phyloP scores from a whole-genome alignment of 148 eudicot species.

The Limonium bicolor region DNA sequence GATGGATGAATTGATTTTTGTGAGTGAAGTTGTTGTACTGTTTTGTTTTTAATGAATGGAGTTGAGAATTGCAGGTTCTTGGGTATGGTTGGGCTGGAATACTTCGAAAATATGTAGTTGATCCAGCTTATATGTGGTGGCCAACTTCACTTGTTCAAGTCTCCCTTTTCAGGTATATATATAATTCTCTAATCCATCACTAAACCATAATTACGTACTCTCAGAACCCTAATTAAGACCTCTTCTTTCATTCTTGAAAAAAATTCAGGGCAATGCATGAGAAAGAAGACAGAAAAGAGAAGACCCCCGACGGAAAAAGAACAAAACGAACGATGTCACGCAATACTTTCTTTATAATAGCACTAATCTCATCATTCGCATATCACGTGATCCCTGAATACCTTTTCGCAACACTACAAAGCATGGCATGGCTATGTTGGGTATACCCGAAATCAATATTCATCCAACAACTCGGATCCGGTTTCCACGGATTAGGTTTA shows the following conservation, averaged over 20 bases:
- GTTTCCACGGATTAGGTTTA: constrained; percentile 30
- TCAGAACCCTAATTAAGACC: background rate
- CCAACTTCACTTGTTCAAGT: constrained; percentile 58
- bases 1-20: background rate
- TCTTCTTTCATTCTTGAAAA: background rate
- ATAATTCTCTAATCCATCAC: background rate
- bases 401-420: constrained; percentile 21
- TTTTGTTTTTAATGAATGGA: background rate
- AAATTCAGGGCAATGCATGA: constrained; percentile 1
- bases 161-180: constrained; percentile 44
- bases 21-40: background rate
- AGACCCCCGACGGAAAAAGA: background rate
- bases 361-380: constrained; percentile 22
- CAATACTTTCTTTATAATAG: constrained; percentile 35
- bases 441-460: constrained; percentile 22
- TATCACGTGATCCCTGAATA: constrained; percentile 38
- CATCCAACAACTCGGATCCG: constrained; percentile 42
- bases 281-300: background rate
- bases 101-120: constrained; percentile 59
- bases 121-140: constrained; percentile 91
- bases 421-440: constrained; percentile 27
- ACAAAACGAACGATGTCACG: constrained; percentile 30
- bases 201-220: too few relatives aligned
- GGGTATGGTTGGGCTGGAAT: constrained; percentile 91
- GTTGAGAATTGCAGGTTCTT: constrained; percentile 30